Conservation (phyloP, 1,284 basidiomycete genomes). For the Trichosporon ovoides region DNA sequence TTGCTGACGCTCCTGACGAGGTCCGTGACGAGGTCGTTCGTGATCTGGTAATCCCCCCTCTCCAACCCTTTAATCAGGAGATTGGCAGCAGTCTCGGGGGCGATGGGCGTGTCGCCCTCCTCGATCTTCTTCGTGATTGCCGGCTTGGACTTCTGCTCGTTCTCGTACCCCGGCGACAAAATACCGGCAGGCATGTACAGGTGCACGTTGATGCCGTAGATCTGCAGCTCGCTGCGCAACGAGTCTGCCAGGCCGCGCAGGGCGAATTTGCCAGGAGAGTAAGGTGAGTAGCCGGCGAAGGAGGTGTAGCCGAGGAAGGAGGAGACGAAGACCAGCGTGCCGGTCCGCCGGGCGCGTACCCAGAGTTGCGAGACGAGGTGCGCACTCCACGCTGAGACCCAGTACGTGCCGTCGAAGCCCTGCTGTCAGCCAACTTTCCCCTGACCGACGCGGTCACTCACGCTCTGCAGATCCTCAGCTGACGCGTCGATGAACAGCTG, state of each 20-base stretch:
- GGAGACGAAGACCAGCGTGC: conserved; percentile 74
- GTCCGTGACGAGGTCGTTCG: conserved; percentile 63
- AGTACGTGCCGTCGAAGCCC: conserved; percentile 52
- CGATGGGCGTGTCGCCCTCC: conserved; percentile 63
- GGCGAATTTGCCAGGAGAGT: conserved; percentile 85
- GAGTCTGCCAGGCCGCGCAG: conserved; percentile 81
- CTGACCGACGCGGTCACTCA: conserved; percentile 38
- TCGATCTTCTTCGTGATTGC: conserved; percentile 74
- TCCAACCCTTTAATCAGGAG: conserved; percentile 66
- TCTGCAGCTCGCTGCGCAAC: conserved; percentile 70
- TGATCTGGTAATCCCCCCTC: conserved; percentile 69
- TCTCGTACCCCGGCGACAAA: conserved; percentile 69
- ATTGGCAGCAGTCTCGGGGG: conserved; percentile 63
- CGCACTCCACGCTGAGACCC: conserved; percentile 64
- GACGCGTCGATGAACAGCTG: conserved; percentile 67
- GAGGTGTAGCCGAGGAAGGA: conserved; percentile 77
- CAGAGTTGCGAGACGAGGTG: conserved; percentile 69
- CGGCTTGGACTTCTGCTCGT: conserved; percentile 79
- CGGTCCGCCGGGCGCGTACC: conserved; percentile 56
- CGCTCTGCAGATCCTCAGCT: conserved; percentile 57
- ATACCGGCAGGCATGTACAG: conserved; percentile 86
- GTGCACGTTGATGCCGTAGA: conserved; percentile 69
- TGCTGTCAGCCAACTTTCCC: conserved; percentile 15
- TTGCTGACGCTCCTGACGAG: conserved; percentile 65
- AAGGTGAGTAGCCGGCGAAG: conserved; percentile 76